Percentiles rank a stretch among this genome's conserved stretches.
These are phyloP conservation scores for Lindgomyces ingoldianus DNA, from an alignment of 495 filamentous ascomycete genomes.

Conservation along the genomic window DNA sequence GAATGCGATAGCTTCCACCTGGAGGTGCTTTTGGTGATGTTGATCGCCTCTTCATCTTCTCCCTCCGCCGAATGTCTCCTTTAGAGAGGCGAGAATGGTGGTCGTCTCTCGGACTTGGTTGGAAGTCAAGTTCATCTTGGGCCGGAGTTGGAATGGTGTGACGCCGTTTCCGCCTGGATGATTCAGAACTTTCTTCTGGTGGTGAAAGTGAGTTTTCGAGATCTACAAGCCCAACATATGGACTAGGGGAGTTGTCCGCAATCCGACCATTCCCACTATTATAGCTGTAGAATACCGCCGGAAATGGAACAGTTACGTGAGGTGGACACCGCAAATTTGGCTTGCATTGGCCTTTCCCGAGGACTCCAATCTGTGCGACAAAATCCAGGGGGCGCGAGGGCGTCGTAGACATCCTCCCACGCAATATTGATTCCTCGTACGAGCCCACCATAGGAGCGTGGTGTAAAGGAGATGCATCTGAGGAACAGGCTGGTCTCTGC, in stretches of 20 bases:
- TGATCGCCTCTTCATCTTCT: constrained; percentile 51
- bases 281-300: constrained; percentile 96
- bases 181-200: constrained; percentile 48
- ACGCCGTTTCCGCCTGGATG: constrained; percentile 51
- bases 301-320: constrained; percentile 91
- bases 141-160: constrained; percentile 34
- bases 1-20: constrained; percentile 90
- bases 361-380: constrained; percentile 90
- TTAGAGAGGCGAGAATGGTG: constrained; percentile 1
- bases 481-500: constrained; percentile 70
- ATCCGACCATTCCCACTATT: constrained; percentile 61
- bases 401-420: constrained; percentile 94
- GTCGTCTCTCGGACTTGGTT: not conserved
- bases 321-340: constrained; percentile 80
- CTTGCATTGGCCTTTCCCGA: constrained; percentile 89
- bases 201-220: constrained; percentile 72
- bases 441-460: constrained; percentile 96
- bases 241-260: constrained; percentile 82
- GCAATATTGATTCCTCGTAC: constrained; percentile 94
- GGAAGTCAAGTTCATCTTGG: constrained; percentile 26
- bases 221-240: constrained; percentile 93
- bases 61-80: constrained; percentile 51
- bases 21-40: constrained; percentile 54
- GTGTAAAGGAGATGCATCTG: constrained; percentile 73
- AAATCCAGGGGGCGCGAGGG: constrained; percentile 94